Base-by-base conservation (phyloP, 176 grass and related monocot species). In the Oryza officinalis region DNA sequence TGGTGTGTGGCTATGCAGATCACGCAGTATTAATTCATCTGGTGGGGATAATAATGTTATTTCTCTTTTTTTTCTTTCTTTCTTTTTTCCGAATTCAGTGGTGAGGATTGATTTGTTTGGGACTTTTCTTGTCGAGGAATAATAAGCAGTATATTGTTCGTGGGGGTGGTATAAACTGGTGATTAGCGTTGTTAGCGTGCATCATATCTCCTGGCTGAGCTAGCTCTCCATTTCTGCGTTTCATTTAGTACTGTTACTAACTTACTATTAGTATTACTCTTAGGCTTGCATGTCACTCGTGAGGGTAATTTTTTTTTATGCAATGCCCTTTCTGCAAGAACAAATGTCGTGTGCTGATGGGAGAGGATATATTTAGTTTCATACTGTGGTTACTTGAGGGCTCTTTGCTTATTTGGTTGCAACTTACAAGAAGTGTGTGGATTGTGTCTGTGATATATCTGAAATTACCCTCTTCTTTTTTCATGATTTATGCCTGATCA, bases 41-140 rank as follows among this genome's bases (percentile, higher is more conserved):
- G 86, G 78, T 74, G 90, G 86, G 86, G 72, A 78, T 85, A 92
- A 89, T 92, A 89, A 92, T 76, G 67, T 77, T 61, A 11, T 23
- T 23, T 60, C 54, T 60, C n/a, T 25, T 65, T 64, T 33, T 49
- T 81, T 41, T 41, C 40, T 41, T 41, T 41, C 50, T 28, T 79
- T 87, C 23, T 18, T 60, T 85, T 10, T 52, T 84, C 50, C 69
- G 67, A 70, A 82, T 88, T 91, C 78, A 9, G 25, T 91, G 81
- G 81, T 60, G 86, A 82, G 89, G 85, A 72, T 76, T 89, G 76
- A 86, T 86, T 86, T 94, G 89, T 86, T 88, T 82, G 89, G 83
- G 75, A 78, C 85, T 67, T 78, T 31, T 89, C 65, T 86, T 80
- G 80, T 85, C 26, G 72, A 87, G 86, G 89, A 90, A 70, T 86